phyloP scores from a whole-genome alignment of 1,139 yeast species.

The Suhomyces panamericanus region DNA sequence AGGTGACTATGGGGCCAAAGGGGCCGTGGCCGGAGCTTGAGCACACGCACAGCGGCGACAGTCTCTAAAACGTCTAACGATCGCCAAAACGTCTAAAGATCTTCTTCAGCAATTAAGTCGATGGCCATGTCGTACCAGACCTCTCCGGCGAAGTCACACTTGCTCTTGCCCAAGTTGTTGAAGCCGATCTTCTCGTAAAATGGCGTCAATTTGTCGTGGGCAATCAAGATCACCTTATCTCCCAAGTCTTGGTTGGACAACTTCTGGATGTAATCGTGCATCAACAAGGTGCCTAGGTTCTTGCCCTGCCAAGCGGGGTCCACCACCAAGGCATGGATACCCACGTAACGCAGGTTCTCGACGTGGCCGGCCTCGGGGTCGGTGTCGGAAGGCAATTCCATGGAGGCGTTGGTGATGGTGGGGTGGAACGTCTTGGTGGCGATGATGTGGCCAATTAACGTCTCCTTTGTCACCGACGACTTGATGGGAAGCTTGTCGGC shows the following conservation, averaged over 20 bases:
- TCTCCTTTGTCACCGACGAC: conserved; percentile 60
- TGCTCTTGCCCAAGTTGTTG: conserved; percentile 59
- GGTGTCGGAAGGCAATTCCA: conserved; percentile 57
- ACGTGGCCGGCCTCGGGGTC: conserved; percentile 60
- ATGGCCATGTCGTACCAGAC: conserved; percentile 68
- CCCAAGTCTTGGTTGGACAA: conserved; percentile 86
- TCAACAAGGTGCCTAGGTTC: conserved; percentile 76
- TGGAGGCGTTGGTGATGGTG: conserved; percentile 62
- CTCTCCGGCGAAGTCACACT: conserved; percentile 58
- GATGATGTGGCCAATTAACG: conserved; percentile 77
- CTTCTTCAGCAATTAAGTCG: conserved; percentile 63
- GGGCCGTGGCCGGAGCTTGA: no score
- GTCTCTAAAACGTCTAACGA: conserved; percentile 2
- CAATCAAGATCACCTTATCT: conserved; percentile 70
- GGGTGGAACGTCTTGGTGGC: conserved; percentile 67
- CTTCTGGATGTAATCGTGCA: conserved; percentile 90
- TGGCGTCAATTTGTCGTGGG: conserved; percentile 66
- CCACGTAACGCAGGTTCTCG: conserved; percentile 73
- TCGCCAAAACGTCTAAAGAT: conserved; percentile 32
- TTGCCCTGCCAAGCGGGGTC: conserved; percentile 78
- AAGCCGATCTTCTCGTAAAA: conserved; percentile 85
- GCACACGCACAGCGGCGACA: no score
- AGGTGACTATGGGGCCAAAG: no score
- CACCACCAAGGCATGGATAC: conserved; percentile 79
- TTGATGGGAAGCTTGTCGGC: conserved; percentile 47